phyloP scores from a whole-genome alignment of 2,329 filamentous ascomycete genomes.

The Epichloe hybrida region DNA sequence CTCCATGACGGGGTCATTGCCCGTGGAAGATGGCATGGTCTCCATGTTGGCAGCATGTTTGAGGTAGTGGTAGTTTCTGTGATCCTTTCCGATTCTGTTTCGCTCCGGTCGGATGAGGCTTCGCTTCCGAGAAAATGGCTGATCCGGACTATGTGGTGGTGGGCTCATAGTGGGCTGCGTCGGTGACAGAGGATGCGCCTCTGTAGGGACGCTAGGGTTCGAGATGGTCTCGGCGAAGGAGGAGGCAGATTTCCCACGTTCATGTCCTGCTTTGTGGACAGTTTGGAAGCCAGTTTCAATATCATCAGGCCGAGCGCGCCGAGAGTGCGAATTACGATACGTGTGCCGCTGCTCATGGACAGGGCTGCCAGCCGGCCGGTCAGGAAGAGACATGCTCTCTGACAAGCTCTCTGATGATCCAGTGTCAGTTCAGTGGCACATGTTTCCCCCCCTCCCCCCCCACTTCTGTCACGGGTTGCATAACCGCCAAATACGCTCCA shows the following conservation, averaged over 20 bases:
- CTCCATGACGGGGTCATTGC: constrained; percentile 78
- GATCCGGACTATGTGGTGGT: constrained; percentile 16
- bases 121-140: constrained; percentile 54
- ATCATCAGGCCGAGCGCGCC: constrained; percentile 53
- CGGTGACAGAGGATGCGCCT: constrained; percentile 41
- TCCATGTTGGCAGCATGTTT: constrained; percentile 91
- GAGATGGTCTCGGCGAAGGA: constrained; percentile 45
- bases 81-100: constrained; percentile 68
- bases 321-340: constrained; percentile 55
- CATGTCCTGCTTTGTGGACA: constrained; percentile 28
- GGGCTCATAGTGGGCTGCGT: constrained; percentile 21
- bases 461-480: background rate
- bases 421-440: constrained; percentile 4
- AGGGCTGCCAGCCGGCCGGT: constrained; percentile 50
- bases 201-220: constrained; percentile 41
- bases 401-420: constrained; percentile 35
- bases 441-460: too few relatives aligned
- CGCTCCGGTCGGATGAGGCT: constrained; percentile 85
- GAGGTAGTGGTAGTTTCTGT: constrained; percentile 92
- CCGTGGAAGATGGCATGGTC: constrained; percentile 79
- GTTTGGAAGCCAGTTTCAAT: constrained; percentile 50
- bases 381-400: constrained; percentile 44
- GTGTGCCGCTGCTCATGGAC: constrained; percentile 46
- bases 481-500: too few relatives aligned
- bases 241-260: constrained; percentile 42